Base-by-base conservation (phyloP, 139 green algal genomes). In the Tetradesmus obliquus region DNA sequence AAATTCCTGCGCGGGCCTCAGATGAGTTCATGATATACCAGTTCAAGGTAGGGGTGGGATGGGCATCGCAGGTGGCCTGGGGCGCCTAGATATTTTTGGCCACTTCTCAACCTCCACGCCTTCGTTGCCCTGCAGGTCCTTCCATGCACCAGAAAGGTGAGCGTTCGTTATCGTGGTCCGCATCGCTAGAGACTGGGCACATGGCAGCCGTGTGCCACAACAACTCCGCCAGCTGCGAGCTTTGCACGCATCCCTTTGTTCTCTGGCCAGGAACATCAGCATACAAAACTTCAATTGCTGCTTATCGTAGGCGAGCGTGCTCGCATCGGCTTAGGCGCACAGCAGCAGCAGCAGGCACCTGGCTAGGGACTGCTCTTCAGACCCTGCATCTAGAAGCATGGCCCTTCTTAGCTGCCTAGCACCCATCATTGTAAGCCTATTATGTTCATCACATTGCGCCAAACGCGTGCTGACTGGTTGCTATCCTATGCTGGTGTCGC, bases 101-200 rank as follows among this genome's bases (percentile, higher is more conserved):
- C 58, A 22, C 20, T 88, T 79, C 24, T 62, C 84, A 20, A 55
- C 57, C 84, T 32, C 69, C 82, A 55, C 4, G 51, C 82, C 55
- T 24, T 6, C 12, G 54, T 74, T 87, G 82, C 82, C 4, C 22
- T 13, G 53, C 66, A 89, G 85, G 85, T 89, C 2, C 66, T 89
- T n/a, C 85, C 85, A 15, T 89, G 85, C 53, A 89, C 85, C 8
- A 60, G 85, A 66, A 89, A 89, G 85, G 85, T 89, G 72, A 60
- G 85, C 2, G 6, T 17, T 7, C 45, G 17, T 3, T 10, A 57
- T 45, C 45, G 5, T 57, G 45, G 10, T 55, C 22, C 54, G 76
- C 76, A 55, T 2, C 24, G 76, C n/a, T 53, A 82, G 24, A 8
- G 22, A n/a, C 76, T 51, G 3, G 17, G 66, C 66, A 19, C 66